phyloP scores from a whole-genome alignment of 2,329 filamentous ascomycete species.

The Blastomyces silverae region DNA sequence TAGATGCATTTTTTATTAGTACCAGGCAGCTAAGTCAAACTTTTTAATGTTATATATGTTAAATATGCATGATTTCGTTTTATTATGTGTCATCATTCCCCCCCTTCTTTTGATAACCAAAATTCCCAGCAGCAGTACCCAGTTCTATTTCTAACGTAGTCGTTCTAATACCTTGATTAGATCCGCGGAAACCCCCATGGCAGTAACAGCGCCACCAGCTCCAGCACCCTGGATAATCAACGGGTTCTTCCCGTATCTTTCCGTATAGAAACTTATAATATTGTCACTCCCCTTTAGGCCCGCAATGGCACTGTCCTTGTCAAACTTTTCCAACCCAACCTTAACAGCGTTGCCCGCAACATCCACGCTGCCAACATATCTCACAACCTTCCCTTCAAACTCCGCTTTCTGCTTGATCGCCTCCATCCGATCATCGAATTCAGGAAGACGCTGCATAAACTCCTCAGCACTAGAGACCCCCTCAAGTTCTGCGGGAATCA shows the following conservation, averaged over 20 bases:
- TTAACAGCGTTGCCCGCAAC: slow-evolving; percentile 73
- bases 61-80: background rate
- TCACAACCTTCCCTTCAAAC: slow-evolving; percentile 80
- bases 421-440: slow-evolving; percentile 87
- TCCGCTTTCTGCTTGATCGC: slow-evolving; percentile 76
- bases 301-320: slow-evolving; percentile 83
- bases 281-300: slow-evolving; percentile 96
- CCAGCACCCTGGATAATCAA: slow-evolving; percentile 92
- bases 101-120: background rate
- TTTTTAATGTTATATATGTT: background rate
- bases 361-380: slow-evolving; percentile 92
- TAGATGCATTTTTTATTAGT: background rate
- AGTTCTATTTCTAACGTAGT: slow-evolving; percentile 45
- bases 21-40: background rate
- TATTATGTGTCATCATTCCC: background rate
- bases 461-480: slow-evolving; percentile 69
- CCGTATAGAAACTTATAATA: slow-evolving; percentile 97
- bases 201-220: slow-evolving; percentile 89
- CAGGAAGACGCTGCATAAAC: slow-evolving; percentile 72
- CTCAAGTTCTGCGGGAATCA: slow-evolving; percentile 85
- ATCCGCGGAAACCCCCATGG: slow-evolving; percentile 95
- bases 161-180: slow-evolving; percentile 79
- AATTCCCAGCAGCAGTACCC: background rate
- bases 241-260: slow-evolving; percentile 84
- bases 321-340: slow-evolving; percentile 86